Evolutionary conservation across 495 filamentous ascomycete species (phyloP).

Genomic region (Aspergillus cavernicola): DNA sequence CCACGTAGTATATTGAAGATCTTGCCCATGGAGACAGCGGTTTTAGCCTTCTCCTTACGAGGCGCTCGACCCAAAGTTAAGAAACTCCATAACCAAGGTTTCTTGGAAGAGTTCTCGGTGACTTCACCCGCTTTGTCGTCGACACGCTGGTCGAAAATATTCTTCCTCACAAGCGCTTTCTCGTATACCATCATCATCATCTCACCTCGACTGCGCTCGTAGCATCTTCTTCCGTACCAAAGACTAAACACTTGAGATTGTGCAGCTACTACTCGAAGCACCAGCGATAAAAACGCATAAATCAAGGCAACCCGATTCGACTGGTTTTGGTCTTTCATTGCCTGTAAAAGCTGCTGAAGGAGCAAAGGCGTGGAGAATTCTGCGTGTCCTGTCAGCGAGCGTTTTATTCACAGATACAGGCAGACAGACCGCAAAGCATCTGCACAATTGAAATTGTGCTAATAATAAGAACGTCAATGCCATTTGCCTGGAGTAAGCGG

Average conservation of each 20-base stretch:
- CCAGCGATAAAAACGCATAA: constrained; percentile 60
- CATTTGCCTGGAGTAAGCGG: constrained; percentile 69
- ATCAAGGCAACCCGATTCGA: constrained; percentile 55
- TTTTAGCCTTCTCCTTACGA: constrained; percentile 33
- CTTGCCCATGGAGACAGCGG: constrained; percentile 74
- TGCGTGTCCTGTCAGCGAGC: constrained; percentile 18
- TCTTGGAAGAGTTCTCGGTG: constrained; percentile 1
- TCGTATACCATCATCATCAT: constrained; percentile 87
- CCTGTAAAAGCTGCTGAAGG: constrained; percentile 65
- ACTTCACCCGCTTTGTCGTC: constrained; percentile 15
- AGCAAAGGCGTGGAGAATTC: constrained; percentile 62
- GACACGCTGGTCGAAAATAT: constrained; percentile 50
- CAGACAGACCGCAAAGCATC: constrained; percentile 47
- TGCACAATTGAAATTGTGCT: constrained; percentile 58
- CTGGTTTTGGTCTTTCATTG: constrained; percentile 53
- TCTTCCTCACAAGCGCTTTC: constrained; percentile 73
- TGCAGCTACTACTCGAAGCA: constrained; percentile 54
- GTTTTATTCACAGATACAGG: background rate
- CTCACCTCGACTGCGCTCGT: constrained; percentile 76
- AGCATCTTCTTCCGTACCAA: constrained; percentile 72
- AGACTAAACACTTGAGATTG: constrained; percentile 67
- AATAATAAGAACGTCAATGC: constrained; percentile 68
- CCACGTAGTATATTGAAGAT: constrained; percentile 76
- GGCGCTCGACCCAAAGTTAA: constrained; percentile 16
- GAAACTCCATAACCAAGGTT: constrained; percentile 16